Percentiles rank a stretch among this genome's conserved stretches.
phyloP scores from a whole-genome alignment of 352 stramenopile species.

The Pythium oligandrum region DNA sequence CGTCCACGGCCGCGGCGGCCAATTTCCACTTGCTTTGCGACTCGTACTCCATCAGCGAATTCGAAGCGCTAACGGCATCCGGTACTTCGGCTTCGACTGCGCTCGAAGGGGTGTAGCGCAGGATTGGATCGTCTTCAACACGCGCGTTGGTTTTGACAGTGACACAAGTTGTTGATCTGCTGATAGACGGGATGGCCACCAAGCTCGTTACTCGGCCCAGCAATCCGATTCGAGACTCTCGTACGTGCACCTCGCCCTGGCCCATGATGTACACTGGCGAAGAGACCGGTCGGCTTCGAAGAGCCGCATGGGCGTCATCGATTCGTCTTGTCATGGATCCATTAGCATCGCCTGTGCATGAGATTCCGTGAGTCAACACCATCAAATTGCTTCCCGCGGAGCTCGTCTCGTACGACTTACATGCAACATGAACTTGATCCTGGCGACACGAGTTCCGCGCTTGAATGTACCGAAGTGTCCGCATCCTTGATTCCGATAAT shows the following conservation, averaged over 20 bases:
- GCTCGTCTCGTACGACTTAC: no score
- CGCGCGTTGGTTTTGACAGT: slow-evolving; percentile 67
- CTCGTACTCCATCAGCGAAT: slow-evolving; percentile 5
- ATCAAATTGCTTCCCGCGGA: no score
- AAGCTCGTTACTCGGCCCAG: slow-evolving; percentile 52
- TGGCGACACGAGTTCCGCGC: no score
- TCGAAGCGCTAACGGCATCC: no score
- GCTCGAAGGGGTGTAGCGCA: slow-evolving; percentile 83
- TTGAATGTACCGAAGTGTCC: no score
- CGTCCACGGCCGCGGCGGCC: slow-evolving; percentile 30
- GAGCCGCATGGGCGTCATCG: not conserved
- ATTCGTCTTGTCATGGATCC: slow-evolving; percentile 17
- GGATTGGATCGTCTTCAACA: slow-evolving; percentile 76
- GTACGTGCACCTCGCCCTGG: slow-evolving; percentile 11
- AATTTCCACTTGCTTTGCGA: slow-evolving; percentile 31
- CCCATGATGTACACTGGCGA: no score
- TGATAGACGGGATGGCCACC: slow-evolving; percentile 36
- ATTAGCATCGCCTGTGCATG: slow-evolving; percentile 22
- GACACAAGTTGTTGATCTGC: slow-evolving; percentile 55
- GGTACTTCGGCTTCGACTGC: slow-evolving; percentile 29
- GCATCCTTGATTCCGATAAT: no score
- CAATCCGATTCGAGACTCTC: slow-evolving; percentile 5
- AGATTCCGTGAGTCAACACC: slow-evolving; percentile 32
- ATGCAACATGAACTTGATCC: no score
- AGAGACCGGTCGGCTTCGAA: not conserved